Evolutionary conservation across 352 stramenopile genomes (phyloP).

Genomic region (Discostella stelligera): DNA sequence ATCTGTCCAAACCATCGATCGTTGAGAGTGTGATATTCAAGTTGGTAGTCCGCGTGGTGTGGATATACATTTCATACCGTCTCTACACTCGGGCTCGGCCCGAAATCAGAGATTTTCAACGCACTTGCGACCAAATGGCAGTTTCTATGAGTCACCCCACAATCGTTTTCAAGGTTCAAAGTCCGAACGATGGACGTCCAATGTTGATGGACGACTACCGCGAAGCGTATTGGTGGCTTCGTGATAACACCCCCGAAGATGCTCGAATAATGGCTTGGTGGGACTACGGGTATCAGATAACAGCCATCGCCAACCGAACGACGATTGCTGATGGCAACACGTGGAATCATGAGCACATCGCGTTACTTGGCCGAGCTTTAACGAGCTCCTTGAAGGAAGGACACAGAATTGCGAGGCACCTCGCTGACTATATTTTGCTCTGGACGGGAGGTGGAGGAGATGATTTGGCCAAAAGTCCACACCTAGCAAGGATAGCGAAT

Average conservation of each 20-base stretch:
- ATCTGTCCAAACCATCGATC: conserved; percentile 14
- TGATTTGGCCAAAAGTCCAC: conserved; percentile 84
- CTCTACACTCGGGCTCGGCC: conserved; percentile 34
- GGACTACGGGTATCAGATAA: conserved; percentile 88
- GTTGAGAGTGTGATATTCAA: conserved; percentile 14
- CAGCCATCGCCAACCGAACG: conserved; percentile 84
- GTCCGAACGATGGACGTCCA: conserved; percentile 57
- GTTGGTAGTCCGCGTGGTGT: conserved; percentile 9
- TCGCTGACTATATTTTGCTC: conserved; percentile 85
- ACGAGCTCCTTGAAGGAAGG: conserved; percentile 78
- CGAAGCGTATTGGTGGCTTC: conserved; percentile 90
- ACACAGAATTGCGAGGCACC: conserved; percentile 80
- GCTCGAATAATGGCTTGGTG: conserved; percentile 85
- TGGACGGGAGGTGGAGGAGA: conserved; percentile 83
- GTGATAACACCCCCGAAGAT: conserved; percentile 85
- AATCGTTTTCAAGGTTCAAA: conserved; percentile 83
- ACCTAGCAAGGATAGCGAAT: conserved; percentile 82
- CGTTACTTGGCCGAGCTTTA: conserved; percentile 77
- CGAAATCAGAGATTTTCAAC: conserved; percentile 35
- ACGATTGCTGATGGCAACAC: conserved; percentile 87
- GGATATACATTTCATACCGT: conserved; percentile 32
- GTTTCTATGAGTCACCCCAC: conserved; percentile 70
- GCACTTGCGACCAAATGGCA: conserved; percentile 48
- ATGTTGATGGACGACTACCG: conserved; percentile 93
- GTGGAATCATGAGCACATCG: conserved; percentile 88